A percentile compares a stretch with the other conserved stretches of the same genome.
Conservation (phyloP, 2,329 filamentous ascomycete genomes). For the Nannizzia gypsea region DNA sequence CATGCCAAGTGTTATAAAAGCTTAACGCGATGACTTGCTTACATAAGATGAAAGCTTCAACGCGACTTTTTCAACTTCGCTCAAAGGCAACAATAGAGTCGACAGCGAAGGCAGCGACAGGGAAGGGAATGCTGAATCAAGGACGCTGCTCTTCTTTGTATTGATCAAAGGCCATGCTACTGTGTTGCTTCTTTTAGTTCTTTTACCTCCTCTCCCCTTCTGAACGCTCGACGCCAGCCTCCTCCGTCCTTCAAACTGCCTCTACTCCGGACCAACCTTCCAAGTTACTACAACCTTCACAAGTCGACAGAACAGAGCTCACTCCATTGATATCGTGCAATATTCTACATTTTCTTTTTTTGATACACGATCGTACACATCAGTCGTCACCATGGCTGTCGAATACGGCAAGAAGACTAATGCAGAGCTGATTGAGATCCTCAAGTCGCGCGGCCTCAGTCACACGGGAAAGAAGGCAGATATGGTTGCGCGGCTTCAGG, state of each 20-base stretch:
- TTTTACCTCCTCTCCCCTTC: background rate
- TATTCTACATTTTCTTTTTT: background rate
- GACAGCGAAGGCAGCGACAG: background rate
- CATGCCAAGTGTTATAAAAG: background rate
- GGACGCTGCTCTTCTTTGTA: background rate
- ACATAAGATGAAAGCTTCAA: background rate
- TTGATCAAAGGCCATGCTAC: background rate
- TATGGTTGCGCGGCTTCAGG: conserved; percentile 36
- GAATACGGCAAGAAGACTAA: conserved; percentile 42
- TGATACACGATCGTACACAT: background rate
- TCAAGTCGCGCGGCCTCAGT: conserved; percentile 37
- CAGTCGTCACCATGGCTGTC: conserved; percentile 23
- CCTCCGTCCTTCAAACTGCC: background rate
- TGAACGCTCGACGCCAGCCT: background rate
- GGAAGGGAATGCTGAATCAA: background rate
- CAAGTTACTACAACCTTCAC: too few relatives aligned
- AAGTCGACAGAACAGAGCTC: background rate
- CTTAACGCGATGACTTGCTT: background rate
- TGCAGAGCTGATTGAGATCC: conserved; percentile 38
- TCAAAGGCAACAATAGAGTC: too few relatives aligned
- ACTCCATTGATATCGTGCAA: background rate
- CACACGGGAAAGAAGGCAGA: conserved; percentile 41
- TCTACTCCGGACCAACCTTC: background rate
- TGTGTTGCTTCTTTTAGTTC: background rate
- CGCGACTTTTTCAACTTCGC: background rate